Evolutionary conservation across 2,329 filamentous ascomycete genomes (phyloP), one percentile per base, ranked within the genome.

Genomic region (Dendrostoma leiphaemia): DNA sequence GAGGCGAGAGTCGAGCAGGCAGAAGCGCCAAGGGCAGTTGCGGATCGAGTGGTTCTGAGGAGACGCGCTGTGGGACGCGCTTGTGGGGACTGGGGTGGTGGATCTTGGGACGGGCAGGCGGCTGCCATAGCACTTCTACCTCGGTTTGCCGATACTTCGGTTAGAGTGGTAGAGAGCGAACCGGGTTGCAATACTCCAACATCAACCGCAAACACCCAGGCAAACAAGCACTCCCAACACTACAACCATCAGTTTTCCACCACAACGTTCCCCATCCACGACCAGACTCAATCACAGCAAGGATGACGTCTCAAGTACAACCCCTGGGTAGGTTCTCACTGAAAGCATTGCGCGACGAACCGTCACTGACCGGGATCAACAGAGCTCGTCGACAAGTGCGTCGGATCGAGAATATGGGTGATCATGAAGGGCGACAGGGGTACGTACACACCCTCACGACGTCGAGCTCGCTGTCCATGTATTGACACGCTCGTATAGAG

Each of bases 351-450:
- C 7, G 31, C 19, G 26, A 17, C 29, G 37, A 21, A 28, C 21
- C 23, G 7, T 28, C 8, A 41, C 55, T 57, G 47, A 57, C 47
- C 37, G 15, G 19, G 21, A 21, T 31, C 24, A 35, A 60, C 67
- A 96, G 94, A 99, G 75, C 85, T 99, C 69, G 97, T 99, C 72
- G 94, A 99, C 79, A 97, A 97, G 75, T 99, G 94, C 70, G 92
- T 99, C 62, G 94, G 94, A 59, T 97, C 92, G 51, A 89, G 88
- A 65, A 97, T 99, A 72, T 97, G 93, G 92, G 92, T 99, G 60
- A 85, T 99, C 65, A 99, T 99, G 94, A 99, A 99, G 76, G 91
- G 92, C 62, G 94, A 97, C 70, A 97, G 97, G 79, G 94, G 94
- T 96, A 74, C 32, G 34, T 45, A n/a, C 17, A 13, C 15, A 7